Conservation (phyloP, 805 yeast genomes). For the Saccharomycopsis malanga region DNA sequence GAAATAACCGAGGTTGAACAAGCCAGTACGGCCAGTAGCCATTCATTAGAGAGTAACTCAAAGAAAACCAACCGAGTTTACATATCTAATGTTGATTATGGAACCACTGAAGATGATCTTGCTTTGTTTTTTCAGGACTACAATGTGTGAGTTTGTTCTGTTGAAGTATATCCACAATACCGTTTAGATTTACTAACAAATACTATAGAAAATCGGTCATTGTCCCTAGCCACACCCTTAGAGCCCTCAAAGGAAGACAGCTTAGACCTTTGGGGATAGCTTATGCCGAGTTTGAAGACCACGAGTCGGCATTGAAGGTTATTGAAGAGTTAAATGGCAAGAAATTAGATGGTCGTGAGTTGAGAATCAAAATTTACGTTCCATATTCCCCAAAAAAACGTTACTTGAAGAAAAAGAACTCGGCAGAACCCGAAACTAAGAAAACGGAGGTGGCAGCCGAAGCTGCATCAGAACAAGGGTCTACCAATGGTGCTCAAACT, state of each 20-base stretch:
- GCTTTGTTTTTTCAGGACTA: constrained; percentile 44
- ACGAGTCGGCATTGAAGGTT: constrained; percentile 68
- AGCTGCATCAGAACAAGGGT: not conserved
- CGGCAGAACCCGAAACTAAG: too few relatives aligned
- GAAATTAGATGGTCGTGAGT: constrained; percentile 49
- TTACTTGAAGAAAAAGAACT: not conserved
- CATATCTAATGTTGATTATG: constrained; percentile 58
- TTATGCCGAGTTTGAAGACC: constrained; percentile 63
- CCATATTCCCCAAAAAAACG: constrained; percentile 12
- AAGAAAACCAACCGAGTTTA: constrained; percentile 38
- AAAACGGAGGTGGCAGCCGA: not conserved
- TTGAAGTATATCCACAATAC: too few relatives aligned
- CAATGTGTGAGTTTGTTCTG: constrained; percentile 30
- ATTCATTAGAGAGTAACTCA: not conserved
- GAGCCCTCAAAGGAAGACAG: constrained; percentile 35
- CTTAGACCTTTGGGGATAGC: constrained; percentile 61
- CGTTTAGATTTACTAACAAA: too few relatives aligned
- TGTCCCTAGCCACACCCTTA: constrained; percentile 48
- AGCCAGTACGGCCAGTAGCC: not conserved
- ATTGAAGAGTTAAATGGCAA: constrained; percentile 67
- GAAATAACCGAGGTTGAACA: not conserved
- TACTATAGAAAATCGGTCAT: constrained; percentile 34
- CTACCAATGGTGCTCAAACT: not conserved
- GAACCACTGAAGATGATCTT: constrained; percentile 49
- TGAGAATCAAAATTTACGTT: constrained; percentile 32